phyloP scores from a whole-genome alignment of 2,329 filamentous ascomycete genomes.

The Cercospora sojina region DNA sequence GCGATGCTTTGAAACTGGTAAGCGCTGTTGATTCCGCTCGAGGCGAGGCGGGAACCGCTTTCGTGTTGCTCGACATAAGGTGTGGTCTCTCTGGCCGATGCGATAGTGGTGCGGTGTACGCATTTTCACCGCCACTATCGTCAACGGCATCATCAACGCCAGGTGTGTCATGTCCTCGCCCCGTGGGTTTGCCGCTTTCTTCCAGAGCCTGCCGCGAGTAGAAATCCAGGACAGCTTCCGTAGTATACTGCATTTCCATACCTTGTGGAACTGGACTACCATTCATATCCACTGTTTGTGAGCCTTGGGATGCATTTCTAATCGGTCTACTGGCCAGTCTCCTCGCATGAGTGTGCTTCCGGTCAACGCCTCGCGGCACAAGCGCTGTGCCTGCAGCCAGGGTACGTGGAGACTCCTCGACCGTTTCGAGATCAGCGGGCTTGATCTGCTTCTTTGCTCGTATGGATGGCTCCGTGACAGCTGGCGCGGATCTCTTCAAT shows the following conservation, averaged over 20 bases:
- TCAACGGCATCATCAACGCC: background rate
- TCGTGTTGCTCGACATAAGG: conserved; percentile 44
- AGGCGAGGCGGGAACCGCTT: conserved; percentile 44
- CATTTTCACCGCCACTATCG: background rate
- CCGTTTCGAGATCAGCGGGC: background rate
- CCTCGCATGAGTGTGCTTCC: conserved; percentile 3
- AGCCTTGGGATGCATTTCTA: conserved; percentile 27
- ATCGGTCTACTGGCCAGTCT: conserved; percentile 7
- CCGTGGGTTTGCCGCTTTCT: background rate
- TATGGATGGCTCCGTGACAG: background rate
- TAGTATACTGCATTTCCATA: conserved; percentile 24
- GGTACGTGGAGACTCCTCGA: background rate
- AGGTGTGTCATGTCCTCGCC: background rate
- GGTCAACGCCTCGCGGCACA: background rate
- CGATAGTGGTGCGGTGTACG: conserved; percentile 14
- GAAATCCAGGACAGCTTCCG: conserved; percentile 30
- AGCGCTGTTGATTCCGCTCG: conserved; percentile 43
- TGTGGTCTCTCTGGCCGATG: conserved; percentile 15
- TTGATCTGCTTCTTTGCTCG: background rate
- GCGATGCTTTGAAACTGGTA: conserved; percentile 26
- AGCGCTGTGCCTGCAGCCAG: background rate
- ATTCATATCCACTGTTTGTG: conserved; percentile 31
- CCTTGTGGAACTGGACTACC: conserved; percentile 35
- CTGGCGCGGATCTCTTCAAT: background rate
- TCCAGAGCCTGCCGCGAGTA: conserved; percentile 27